A percentile compares a stretch with the other conserved stretches of the same genome.
Conservation (phyloP, 345 rosid species). For the Ceriops zippeliana region DNA sequence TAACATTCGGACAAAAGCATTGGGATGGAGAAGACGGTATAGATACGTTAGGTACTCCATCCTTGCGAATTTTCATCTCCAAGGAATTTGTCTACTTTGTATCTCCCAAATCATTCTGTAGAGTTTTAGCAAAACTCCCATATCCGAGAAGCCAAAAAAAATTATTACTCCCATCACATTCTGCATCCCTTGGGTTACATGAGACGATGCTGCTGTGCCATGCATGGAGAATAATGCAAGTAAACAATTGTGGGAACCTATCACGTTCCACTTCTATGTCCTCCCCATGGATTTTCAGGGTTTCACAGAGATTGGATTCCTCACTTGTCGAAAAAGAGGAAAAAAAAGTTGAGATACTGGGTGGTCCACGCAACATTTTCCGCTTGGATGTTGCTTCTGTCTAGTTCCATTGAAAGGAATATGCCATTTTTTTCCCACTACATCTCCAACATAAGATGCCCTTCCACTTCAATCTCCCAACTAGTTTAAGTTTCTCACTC, state of each 20-base stretch:
- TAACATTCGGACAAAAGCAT: slow-evolving; percentile 44
- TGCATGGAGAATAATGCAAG: slow-evolving; percentile 1
- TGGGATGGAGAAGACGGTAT: slow-evolving; percentile 34
- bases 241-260: slow-evolving; percentile 14
- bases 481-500: too few species aligned
- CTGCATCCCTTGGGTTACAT: slow-evolving; percentile 18
- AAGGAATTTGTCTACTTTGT: slow-evolving; percentile 35
- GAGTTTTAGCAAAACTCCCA: slow-evolving; percentile 37
- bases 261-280: not conserved
- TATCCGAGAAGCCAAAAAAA: slow-evolving; percentile 32
- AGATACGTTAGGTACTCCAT: slow-evolving; percentile 43
- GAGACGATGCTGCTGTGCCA: not conserved
- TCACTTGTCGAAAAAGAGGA: slow-evolving; percentile 17
- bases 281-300: not conserved
- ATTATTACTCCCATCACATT: slow-evolving; percentile 7
- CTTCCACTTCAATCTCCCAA: too few species aligned
- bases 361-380: slow-evolving; percentile 10
- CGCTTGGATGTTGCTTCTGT: slow-evolving; percentile 25
- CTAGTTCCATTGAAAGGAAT: slow-evolving; percentile 18
- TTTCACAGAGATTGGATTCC: slow-evolving; percentile 18
- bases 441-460: too few species aligned
- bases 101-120: slow-evolving; percentile 16
- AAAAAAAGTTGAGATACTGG: not conserved
- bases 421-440: not conserved
- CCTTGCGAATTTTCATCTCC: slow-evolving; percentile 18